A percentile compares a stretch with the other conserved stretches of the same genome.
phyloP scores from a whole-genome alignment of 768 basidiomycete genomes.

The Dendrothele bispora region DNA sequence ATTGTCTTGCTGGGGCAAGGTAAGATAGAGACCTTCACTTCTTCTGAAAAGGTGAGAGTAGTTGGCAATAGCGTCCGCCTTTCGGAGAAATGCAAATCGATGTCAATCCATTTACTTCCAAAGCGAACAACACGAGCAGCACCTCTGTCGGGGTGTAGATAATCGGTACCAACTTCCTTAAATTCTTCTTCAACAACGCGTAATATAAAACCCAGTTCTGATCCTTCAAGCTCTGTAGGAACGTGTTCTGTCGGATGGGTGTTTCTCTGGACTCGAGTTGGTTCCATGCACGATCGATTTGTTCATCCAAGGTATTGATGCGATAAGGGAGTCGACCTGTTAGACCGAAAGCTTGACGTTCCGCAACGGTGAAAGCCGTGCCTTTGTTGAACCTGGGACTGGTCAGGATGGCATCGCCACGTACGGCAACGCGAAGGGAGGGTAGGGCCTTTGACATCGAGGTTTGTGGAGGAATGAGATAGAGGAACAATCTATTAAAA shows the following conservation, averaged over 20 bases:
- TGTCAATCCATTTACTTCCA: background rate
- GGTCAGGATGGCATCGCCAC: conserved; percentile 62
- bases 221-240: conserved; percentile 71
- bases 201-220: conserved; percentile 87
- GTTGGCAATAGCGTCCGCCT: conserved; percentile 80
- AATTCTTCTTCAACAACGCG: conserved; percentile 54
- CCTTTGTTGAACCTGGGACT: conserved; percentile 79
- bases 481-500: too few species aligned
- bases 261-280: conserved; percentile 26
- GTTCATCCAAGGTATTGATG: conserved; percentile 70
- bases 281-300: conserved; percentile 71
- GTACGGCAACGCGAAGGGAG: conserved; percentile 48
- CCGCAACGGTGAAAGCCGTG: conserved; percentile 66
- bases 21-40: conserved; percentile 75
- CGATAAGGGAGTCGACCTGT: conserved; percentile 48
- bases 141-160: conserved; percentile 86
- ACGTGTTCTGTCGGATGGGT: conserved; percentile 66
- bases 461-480: conserved; percentile 1
- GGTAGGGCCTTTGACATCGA: conserved; percentile 5
- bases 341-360: conserved; percentile 70
- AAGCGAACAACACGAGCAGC: conserved; percentile 13
- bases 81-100: background rate
- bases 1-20: conserved; percentile 54
- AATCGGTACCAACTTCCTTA: conserved; percentile 65
- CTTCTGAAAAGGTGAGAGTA: conserved; percentile 85